Base-by-base conservation (phyloP, 1,284 basidiomycete species). In the Trametes versicolor region DNA sequence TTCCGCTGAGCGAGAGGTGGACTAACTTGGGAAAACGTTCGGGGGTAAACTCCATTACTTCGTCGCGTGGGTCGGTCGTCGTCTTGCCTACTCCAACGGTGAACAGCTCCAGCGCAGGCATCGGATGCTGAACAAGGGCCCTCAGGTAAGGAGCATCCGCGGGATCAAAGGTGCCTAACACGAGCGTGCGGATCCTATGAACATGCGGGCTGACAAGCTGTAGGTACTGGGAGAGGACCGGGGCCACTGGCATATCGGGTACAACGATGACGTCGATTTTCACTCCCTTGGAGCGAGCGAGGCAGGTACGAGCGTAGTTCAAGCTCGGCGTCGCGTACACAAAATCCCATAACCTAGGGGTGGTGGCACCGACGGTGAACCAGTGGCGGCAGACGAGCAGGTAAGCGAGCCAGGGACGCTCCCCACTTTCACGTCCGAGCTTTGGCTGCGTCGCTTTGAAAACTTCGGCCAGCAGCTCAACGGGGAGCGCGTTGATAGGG, bases 381-480 rank as follows among this genome's bases (percentile, higher is more conserved):
- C 32, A 53, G 32, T 53, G 41, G 17, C 29, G 58, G 19, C 58
- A 51, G 19, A 60, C 50, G 2, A 19, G 49, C 13, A 36, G 34
- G 37, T 32, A 13, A 25, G 2, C 23, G n/a, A 34, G 19, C 58
- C 49, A 47, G 1, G 17, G 17, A 7, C 25, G 9, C 25, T 23
- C 25, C 48, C 36, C 34, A 39, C 52, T 19, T 52, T 49, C 6
- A 60, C n/a, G n/a, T n/a, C n/a, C n/a, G n/a, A n/a, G n/a, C n/a
- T n/a, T n/a, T n/a, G n/a, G n/a, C n/a, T n/a, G 37, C 37, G 52
- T 50, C 12, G 36, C 27, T n/a, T n/a, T n/a, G n/a, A n/a, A n/a
- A n/a, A n/a, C n/a, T n/a, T n/a, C n/a, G 15, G 60, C 52, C 9
- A 61, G 41, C 10, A 41, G 41, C 34, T 61, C 55, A 43, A 60